Evolutionary conservation across 768 basidiomycete genomes (phyloP), one percentile per base, ranked within the genome.

Genomic region (Suillus alpinus): DNA sequence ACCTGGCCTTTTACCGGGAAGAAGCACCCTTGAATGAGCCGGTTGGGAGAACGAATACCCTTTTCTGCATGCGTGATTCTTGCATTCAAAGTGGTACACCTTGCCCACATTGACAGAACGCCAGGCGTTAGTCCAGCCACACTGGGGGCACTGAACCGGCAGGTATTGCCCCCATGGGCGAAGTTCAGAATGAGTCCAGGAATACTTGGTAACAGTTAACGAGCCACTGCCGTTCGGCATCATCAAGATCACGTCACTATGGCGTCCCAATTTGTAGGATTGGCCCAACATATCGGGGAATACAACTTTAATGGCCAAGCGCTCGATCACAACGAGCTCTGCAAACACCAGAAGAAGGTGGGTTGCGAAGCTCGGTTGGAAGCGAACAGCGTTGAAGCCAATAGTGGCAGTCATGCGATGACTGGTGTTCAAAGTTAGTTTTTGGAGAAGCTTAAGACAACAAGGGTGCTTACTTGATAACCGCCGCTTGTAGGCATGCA

Each of bases 101-200:
- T 29, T 16, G 36, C 1, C 0, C 18, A 2, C 1, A 5, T 4
- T 20, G 3, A 36, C 18, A 8, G 20, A 6, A 0, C 4, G 16
- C 59, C 59, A 59, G 29, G n/a, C 7, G 14, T 37, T 13, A 10
- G 37, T 13, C 26, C 46, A 50, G 1, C 37, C 23, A 29, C 58
- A 59, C 12, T 52, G 26, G 7, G 59, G 59, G n/a, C 59, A 59
- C 14, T 59, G 59, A 1, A 59, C 7, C 1, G 51, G 59, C 2
- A 53, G n/a, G 26, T 39, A 32, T 2, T 51, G 18, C 3, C 59
- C 51, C 59, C 51, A 53, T 1, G 59, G 59, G 18, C 39, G n/a
- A n/a, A 26, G 12, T 13, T 37, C 2, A 2, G 7, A 1, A 20
- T 59, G 47, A 0, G 10, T 34, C 58, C 58, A 59, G 32, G 34